These are phyloP conservation scores for Blastobotrys malaysiensis DNA, from an alignment of 1,139 yeast species.

Conservation along the genomic window DNA sequence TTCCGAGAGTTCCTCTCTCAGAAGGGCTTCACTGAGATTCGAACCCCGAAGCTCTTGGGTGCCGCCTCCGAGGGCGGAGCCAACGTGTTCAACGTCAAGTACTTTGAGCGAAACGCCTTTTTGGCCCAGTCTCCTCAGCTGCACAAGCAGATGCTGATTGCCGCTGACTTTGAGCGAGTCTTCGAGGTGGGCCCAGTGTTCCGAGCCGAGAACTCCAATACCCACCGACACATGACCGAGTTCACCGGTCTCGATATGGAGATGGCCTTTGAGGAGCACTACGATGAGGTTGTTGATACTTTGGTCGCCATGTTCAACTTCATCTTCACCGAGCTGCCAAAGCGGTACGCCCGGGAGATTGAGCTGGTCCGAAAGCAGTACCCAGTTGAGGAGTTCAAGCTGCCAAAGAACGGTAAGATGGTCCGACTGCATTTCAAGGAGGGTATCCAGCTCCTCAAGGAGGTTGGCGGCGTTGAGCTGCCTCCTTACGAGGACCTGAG, in stretches of 20 bases:
- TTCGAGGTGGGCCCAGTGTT: conserved; percentile 96
- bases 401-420: conserved; percentile 73
- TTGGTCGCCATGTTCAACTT: conserved; percentile 82
- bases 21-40: conserved; percentile 78
- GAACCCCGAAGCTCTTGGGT: conserved; percentile 91
- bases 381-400: conserved; percentile 95
- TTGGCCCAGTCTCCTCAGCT: conserved; percentile 98
- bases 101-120: conserved; percentile 88
- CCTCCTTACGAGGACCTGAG: conserved; percentile 85
- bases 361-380: conserved; percentile 87
- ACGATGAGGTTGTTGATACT: conserved; percentile 86
- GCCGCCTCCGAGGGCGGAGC: conserved; percentile 98
- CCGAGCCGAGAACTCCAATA: conserved; percentile 98
- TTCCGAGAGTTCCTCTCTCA: conserved; percentile 79
- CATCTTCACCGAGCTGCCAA: conserved; percentile 78
- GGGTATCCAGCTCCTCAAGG: conserved; percentile 80
- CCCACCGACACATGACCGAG: conserved; percentile 99
- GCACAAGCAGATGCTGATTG: conserved; percentile 95
- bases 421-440: conserved; percentile 85
- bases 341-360: conserved; percentile 75
- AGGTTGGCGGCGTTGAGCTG: conserved; percentile 72
- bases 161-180: conserved; percentile 94
- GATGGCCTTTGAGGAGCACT: conserved; percentile 97
- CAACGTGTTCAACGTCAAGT: conserved; percentile 86
- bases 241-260: conserved; percentile 96